Evolutionary conservation across 129 eudicot genomes (phyloP), one percentile per base, ranked within the genome.

Genomic region (Pseudognaphalium luteoalbum): DNA sequence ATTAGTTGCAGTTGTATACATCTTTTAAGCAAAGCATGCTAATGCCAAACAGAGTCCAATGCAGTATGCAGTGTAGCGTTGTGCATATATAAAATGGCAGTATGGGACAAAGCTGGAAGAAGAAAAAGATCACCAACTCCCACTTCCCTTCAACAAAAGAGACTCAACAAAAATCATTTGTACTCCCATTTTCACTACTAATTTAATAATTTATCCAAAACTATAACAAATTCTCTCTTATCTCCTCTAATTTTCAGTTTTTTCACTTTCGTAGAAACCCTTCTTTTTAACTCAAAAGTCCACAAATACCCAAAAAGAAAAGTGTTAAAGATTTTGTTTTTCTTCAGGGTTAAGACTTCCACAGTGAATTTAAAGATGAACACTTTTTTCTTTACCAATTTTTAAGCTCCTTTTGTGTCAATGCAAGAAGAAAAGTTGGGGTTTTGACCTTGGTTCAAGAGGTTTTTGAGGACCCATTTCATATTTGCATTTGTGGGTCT

Each of bases 121-220:
- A 74, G 86, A 76, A 42, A 87, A 47, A 7, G 14, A 78, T 87
- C 86, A 89, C 93, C 91, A 86, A 86, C 88, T 80, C 93, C 84
- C 92, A 89, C 90, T 85, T 79, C 83, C 80, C 83, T 76, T 72
- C 86, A 89, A 74, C 76, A 62, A 70, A 76, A 70, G 41, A 85
- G 61, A 65, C 60, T 35, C 21, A 34, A 66, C 52, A 54, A 2
- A 66, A 71, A 82, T 80, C 11, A 14, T 4, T 29, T 25, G 20
- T 73, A 29, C 25, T 54, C 71, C 71, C 11, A 17, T 75, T 44
- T 34, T 61, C 50, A 25, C 32, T 41, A 41, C 4, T 17, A 51
- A 66, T 39, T 28, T 33, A 56, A 61, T 17, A 20, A 17, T 21
- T 21, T 42, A 51, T 54, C 79, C 73, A 16, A 8, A 71, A 66